Conservation (phyloP, 1,284 basidiomycete species). For the Cryptococcus sp. region DNA sequence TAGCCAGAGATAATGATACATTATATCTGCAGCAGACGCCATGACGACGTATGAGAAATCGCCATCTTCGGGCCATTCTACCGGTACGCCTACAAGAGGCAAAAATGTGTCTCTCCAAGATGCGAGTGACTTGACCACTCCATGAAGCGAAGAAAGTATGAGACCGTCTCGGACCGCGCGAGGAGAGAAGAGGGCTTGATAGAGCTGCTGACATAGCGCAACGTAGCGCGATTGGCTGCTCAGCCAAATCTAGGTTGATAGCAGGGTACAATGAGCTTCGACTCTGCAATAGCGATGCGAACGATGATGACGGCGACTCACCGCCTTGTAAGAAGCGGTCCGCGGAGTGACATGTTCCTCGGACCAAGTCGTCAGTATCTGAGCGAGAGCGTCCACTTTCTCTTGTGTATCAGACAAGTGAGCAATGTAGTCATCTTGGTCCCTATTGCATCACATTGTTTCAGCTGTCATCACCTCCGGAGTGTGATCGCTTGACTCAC, state of each 20-base stretch:
- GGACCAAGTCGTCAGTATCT: too few species aligned
- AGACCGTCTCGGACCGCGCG: conserved; percentile 73
- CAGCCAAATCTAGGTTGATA: neutral
- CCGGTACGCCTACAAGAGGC: conserved; percentile 76
- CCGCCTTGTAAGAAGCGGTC: too few species aligned
- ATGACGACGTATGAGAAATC: conserved; percentile 81
- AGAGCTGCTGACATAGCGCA: conserved; percentile 75
- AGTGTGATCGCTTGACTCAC: too few species aligned
- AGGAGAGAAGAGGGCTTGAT: conserved; percentile 74
- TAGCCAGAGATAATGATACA: conserved; percentile 81
- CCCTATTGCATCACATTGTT: too few species aligned
- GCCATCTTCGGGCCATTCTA: conserved; percentile 78
- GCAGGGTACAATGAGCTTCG: too few species aligned
- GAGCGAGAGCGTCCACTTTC: too few species aligned
- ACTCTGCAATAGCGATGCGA: too few species aligned
- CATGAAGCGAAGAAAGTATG: conserved; percentile 63
- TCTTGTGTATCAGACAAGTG: too few species aligned
- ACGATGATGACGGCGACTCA: too few species aligned
- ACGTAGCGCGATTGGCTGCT: conserved; percentile 46
- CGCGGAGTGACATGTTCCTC: too few species aligned
- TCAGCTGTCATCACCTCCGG: too few species aligned
- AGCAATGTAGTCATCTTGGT: too few species aligned
- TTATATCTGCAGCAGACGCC: conserved; percentile 77
- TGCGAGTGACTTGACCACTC: conserved; percentile 63
- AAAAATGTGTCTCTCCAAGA: conserved; percentile 78